Evolutionary conservation across 768 basidiomycete species (phyloP), one percentile per base, ranked within the genome.

Genomic region (Hygrocybe coccinea): DNA sequence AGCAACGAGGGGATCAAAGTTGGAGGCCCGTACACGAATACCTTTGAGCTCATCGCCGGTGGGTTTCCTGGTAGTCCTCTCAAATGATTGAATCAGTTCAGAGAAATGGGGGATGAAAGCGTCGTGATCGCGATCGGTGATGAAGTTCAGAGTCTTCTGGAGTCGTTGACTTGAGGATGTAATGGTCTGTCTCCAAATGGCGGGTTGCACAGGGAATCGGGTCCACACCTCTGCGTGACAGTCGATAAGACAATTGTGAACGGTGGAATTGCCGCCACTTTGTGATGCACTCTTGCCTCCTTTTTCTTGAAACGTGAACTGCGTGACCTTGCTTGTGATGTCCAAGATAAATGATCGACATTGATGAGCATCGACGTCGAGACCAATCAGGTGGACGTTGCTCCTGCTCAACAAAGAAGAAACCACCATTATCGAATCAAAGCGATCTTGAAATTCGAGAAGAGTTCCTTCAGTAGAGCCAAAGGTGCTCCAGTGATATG

Each of bases 201-300:
- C 80, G 2, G 82, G 70, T 1, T 80, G 58, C 2, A 84, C 82
- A 0, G 83, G 83, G 61, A 82, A 84, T 9, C 83, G 76, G 4
- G 74, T 80, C 83, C 83, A 84, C 19, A 82, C 78, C 12, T 82
- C 81, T 0, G 74, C 64, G 50, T 81, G 75, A 52, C 81, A 83
- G 58, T 82, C 79, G 15, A 84, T 67, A 10, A 85, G 67, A 43
- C 69, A 76, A 52, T 83, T 85, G 56, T 83, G 75, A 6, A 64
- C 59, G 1, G 73, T 73, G 5, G 76, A 74, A 0, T 50, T 22
- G 15, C 45, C 53, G n/a, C 52, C 53, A 7, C 65, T 59, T 24
- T 36, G 58, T 24, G 62, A 52, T n/a, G 60, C 46, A 7, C 55
- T 56, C 8, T 64, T 64, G 22, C 38, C 38, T 11, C 71, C 75